Evolutionary conservation across 805 yeast genomes (phyloP).

Genomic region (Yamadazyma paraphyllophila): DNA sequence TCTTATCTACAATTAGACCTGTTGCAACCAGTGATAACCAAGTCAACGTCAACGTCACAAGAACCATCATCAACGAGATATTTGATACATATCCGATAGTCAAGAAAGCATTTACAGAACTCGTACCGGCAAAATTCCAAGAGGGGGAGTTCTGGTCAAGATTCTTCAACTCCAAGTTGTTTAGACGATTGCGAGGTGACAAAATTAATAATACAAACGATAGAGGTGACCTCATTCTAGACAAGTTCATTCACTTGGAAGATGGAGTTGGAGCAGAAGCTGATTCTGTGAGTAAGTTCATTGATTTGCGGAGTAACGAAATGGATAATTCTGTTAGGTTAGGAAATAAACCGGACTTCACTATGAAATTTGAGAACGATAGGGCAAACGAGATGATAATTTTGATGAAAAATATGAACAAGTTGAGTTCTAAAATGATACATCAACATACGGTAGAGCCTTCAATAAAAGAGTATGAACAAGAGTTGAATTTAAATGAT

Average conservation of each 20-base stretch:
- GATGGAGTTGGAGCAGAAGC: constrained; percentile 29
- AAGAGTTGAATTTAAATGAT: constrained; percentile 37
- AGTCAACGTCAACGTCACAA: constrained; percentile 86
- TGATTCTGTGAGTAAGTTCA: constrained; percentile 55
- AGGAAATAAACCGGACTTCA: constrained; percentile 85
- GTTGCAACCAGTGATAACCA: constrained; percentile 91
- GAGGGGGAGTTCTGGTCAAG: constrained; percentile 97
- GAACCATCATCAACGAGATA: constrained; percentile 86
- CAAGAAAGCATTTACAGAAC: constrained; percentile 81
- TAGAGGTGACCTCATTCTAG: constrained; percentile 81
- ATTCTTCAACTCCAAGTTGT: constrained; percentile 86
- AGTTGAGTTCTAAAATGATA: constrained; percentile 80
- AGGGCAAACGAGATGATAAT: constrained; percentile 56
- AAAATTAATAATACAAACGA: constrained; percentile 64
- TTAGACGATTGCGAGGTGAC: constrained; percentile 87
- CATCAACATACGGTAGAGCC: constrained; percentile 5
- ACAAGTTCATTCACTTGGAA: constrained; percentile 68
- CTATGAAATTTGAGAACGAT: constrained; percentile 57
- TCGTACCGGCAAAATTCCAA: constrained; percentile 74
- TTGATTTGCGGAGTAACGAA: constrained; percentile 78
- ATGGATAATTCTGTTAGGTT: constrained; percentile 72
- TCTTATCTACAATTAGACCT: constrained; percentile 88
- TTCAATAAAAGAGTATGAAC: constrained; percentile 19
- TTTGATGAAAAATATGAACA: constrained; percentile 84
- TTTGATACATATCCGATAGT: constrained; percentile 93